Evolutionary conservation across 352 stramenopile species (phyloP), one percentile per base, ranked within the genome.

Genomic region (Phytophthora niederhauseri): DNA sequence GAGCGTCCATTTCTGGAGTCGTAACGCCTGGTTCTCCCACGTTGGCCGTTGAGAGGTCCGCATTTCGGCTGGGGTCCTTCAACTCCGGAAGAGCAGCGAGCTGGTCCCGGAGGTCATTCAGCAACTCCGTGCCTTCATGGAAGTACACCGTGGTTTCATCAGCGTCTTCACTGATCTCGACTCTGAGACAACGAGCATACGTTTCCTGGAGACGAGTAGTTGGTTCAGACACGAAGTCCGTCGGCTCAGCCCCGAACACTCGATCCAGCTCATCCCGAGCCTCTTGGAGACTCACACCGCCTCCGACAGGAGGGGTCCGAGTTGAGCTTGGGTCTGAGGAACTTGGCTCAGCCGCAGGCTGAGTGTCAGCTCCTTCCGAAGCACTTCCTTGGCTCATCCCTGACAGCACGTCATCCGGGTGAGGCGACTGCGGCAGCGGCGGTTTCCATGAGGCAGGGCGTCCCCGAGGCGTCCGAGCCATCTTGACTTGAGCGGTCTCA

Each of bases 91-190:
- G 49, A 15, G 49, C 31, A 2, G 31, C 58, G 4, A 57, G 31
- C 15, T 58, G 46, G 4, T 52, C 15, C 19, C 58, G 48, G 31
- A 65, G 58, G 36, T 57, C 24, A 12, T 8, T 57, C 2, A 65
- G 48, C 34, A 65, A 31, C 20, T 65, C 58, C n/a, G 30, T 51
- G 2, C 58, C 58, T 36, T 65, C 58, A 38, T 57, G 58, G 12
- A 58, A n/a, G 15, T 57, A 65, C n/a, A 63, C 30, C 1, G 24
- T 51, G 0, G 57, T 24, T 31, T 63, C 57, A 1, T 55, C 41
- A 55, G 55, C 20, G 11, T 34, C 57, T 1, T 54, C 45, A 11
- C 26, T 30, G 26, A 55, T 36, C 6, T 51, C 19, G 5, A 50
- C 6, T 12, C 52, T 30, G 5, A 58, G 28, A 48, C 30, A 58